A percentile compares a stretch with the other conserved stretches of the same genome.
Evolutionary conservation across 257 asterid genomes (phyloP).

Genomic region (Capsicum chinense): DNA sequence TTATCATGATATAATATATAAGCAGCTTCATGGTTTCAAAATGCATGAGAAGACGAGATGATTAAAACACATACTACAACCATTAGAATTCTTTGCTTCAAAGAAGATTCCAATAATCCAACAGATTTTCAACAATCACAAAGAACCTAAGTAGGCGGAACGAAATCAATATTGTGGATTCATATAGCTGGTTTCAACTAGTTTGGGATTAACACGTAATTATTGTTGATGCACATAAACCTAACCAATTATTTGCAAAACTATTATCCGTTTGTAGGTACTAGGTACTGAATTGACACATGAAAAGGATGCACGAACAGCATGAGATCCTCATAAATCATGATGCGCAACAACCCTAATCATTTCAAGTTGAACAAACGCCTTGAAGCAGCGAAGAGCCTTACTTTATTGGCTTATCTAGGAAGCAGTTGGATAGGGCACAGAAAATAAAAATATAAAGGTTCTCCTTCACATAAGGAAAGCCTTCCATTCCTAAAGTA

Average conservation of each 20-base stretch:
- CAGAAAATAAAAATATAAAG: background rate
- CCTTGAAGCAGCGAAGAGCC: background rate
- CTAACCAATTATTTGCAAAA: background rate
- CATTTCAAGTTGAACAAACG: background rate
- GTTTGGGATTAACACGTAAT: background rate
- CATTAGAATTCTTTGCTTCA: background rate
- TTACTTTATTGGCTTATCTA: background rate
- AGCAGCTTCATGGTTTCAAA: conserved; percentile 14
- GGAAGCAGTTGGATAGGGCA: background rate
- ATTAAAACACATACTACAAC: background rate
- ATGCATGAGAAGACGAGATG: conserved; percentile 13
- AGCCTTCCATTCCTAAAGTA: background rate
- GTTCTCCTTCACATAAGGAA: background rate
- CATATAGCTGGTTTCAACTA: background rate
- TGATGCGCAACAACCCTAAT: background rate
- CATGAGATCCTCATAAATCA: background rate
- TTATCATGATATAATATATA: background rate
- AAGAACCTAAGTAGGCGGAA: background rate
- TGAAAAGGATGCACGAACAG: background rate
- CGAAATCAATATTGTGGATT: background rate
- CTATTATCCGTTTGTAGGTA: background rate
- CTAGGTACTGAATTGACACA: background rate
- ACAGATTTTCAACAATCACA: background rate
- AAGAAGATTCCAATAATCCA: background rate
- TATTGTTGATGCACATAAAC: background rate